Evolutionary conservation across 1,139 yeast species (phyloP), one percentile per base, ranked within the genome.

Genomic region (Pichia terricola): DNA sequence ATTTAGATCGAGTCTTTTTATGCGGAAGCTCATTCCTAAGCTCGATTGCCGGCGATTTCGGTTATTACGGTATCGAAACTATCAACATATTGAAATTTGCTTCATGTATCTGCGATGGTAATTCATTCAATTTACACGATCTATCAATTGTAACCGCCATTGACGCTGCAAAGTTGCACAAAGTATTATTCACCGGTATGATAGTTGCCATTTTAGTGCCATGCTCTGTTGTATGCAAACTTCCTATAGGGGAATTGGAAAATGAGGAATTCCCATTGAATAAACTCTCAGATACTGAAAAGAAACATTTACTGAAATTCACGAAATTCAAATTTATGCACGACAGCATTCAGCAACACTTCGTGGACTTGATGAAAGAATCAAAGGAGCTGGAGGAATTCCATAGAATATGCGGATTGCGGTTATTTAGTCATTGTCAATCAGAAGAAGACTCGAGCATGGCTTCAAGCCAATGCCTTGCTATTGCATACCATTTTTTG

Each of bases 361-460:
- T 68, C 3, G 44, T 62, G n/a, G 57, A 56, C 28, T 64, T 63
- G 26, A 46, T 69, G 49, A 50, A 57, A 31, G 45, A 50, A 0
- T 49, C 50, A 1, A 55, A 58, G 2, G 68, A 67, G 43, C 60
- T 67, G 5, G 56, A 59, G 25, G 59, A 59, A 26, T 59, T 59
- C 32, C 75, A 74, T 45, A 61, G 70, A 35, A 43, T 57, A 4
- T 69, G 75, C 57, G 80, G 77, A 0, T 51, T 74, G 42, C 57
- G 76, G 26, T 56, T 65, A 41, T 62, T 66, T 35, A 25, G 16
- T 10, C 8, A 30, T 16, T 26, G 30, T 7, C 5, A 28, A 16
- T 10, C 9, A 16, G 5, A 11, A 5, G 5, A 4, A 2, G n/a
- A 31, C 11, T 16, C 7, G 9, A n/a, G 30, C 3, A 8, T 4